Evolutionary conservation across 768 basidiomycete species (phyloP).

Genomic region (Tulasnella sp.): DNA sequence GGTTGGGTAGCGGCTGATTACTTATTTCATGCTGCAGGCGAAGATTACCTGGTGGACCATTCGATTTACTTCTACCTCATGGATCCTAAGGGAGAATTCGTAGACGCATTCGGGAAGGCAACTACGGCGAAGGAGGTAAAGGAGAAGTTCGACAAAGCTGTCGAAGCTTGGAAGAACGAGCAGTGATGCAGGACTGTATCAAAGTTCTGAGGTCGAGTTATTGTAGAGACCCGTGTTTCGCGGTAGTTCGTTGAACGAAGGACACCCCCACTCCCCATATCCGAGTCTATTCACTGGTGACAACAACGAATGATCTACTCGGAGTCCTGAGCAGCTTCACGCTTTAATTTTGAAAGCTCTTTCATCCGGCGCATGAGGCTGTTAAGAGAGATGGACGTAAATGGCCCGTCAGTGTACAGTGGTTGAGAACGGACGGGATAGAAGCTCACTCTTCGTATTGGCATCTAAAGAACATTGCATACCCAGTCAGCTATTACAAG

Average conservation of each 20-base stretch:
- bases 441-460: slow-evolving; percentile 84
- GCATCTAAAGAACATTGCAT: slow-evolving; percentile 51
- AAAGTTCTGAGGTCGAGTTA: background rate
- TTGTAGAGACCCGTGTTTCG: background rate
- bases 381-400: background rate
- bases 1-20: background rate
- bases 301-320: background rate
- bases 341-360: slow-evolving; percentile 62
- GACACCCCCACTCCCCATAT: background rate
- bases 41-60: slow-evolving; percentile 95
- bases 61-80: slow-evolving; percentile 97
- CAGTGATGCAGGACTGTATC: background rate
- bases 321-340: slow-evolving; percentile 23
- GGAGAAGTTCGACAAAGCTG: slow-evolving; percentile 27
- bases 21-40: slow-evolving; percentile 34
- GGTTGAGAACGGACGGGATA: background rate
- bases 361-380: slow-evolving; percentile 88
- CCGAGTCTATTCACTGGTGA: background rate
- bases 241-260: background rate
- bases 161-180: slow-evolving; percentile 26
- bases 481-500: background rate
- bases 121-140: slow-evolving; percentile 54
- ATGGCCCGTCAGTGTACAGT: background rate
- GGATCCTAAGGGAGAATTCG: slow-evolving; percentile 89
- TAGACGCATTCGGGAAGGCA: slow-evolving; percentile 91